Evolutionary conservation across 1,284 basidiomycete genomes (phyloP).

Genomic region (Moesziomyces antarcticus): DNA sequence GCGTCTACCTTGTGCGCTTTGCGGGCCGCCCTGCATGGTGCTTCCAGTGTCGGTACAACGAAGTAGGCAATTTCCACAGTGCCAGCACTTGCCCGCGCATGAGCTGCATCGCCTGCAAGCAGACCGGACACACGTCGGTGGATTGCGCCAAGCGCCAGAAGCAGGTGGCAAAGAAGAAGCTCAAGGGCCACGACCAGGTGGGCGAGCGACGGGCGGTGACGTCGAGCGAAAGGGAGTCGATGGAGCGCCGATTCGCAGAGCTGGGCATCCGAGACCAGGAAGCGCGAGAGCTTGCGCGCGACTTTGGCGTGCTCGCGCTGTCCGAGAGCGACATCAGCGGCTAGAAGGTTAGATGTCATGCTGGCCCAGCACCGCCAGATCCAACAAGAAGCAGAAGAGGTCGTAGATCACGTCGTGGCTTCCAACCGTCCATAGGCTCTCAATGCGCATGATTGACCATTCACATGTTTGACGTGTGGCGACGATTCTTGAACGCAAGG

Average conservation of each 20-base stretch:
- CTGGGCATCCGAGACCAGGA: slow-evolving; percentile 25
- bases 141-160: slow-evolving; percentile 15
- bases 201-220: too few relatives aligned
- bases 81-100: slow-evolving; percentile 13
- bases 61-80: slow-evolving; percentile 21
- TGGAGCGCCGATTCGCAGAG: slow-evolving; percentile 33
- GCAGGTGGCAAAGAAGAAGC: slow-evolving; percentile 21
- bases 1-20: slow-evolving; percentile 31
- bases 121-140: slow-evolving; percentile 14
- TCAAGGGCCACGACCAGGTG: background rate
- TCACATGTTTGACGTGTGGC: too few relatives aligned
- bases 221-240: slow-evolving; percentile 11
- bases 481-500: too few relatives aligned
- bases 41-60: slow-evolving; percentile 29
- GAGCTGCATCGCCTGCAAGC: slow-evolving; percentile 19
- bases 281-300: slow-evolving; percentile 25
- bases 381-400: too few relatives aligned
- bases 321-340: background rate
- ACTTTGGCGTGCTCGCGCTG: slow-evolving; percentile 10
- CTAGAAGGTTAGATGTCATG: background rate
- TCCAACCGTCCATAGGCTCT: background rate
- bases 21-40: slow-evolving; percentile 33
- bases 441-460: too few relatives aligned
- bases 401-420: background rate
- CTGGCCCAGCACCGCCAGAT: too few relatives aligned